phyloP scores from a whole-genome alignment of 495 filamentous ascomycete species.

The Aspergillus nanangensis region DNA sequence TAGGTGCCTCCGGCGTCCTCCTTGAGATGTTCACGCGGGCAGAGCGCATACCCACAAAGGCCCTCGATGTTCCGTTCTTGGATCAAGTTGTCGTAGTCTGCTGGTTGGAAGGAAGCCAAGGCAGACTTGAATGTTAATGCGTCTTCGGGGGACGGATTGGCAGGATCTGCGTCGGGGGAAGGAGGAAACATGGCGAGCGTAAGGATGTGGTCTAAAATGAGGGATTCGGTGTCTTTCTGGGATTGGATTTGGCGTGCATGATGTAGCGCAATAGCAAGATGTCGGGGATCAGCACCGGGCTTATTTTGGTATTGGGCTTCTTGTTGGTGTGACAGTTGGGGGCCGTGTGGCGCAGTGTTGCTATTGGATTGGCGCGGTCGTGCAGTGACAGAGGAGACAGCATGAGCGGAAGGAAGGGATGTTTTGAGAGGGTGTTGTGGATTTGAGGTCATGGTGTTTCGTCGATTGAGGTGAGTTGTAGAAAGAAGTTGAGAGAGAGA shows the following conservation, averaged over 20 bases:
- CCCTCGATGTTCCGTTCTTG: conserved; percentile 78
- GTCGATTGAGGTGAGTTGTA: not conserved
- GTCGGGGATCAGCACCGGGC: conserved; percentile 45
- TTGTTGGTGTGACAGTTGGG: conserved; percentile 28
- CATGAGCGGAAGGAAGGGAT: conserved; percentile 31
- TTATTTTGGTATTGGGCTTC: conserved; percentile 27
- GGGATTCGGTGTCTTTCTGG: conserved; percentile 66
- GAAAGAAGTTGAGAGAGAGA: no score
- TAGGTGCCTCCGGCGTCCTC: conserved; percentile 39
- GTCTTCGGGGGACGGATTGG: conserved; percentile 55
- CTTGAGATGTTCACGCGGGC: conserved; percentile 51
- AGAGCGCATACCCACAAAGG: conserved; percentile 80
- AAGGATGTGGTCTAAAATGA: conserved; percentile 66
- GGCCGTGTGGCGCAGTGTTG: conserved; percentile 20
- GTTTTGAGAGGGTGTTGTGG: conserved; percentile 56
- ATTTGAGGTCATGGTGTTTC: conserved; percentile 8
- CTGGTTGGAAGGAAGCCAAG: conserved; percentile 69
- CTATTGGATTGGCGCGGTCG: conserved; percentile 7
- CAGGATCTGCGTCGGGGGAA: conserved; percentile 46
- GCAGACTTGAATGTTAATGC: conserved; percentile 49
- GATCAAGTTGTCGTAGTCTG: conserved; percentile 82
- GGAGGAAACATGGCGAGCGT: conserved; percentile 61
- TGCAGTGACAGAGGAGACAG: conserved; percentile 28
- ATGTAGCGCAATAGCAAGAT: conserved; percentile 63
- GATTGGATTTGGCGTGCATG: conserved; percentile 77